Conservation (phyloP, 257 asterid genomes). For the Cruciata laevipes region DNA sequence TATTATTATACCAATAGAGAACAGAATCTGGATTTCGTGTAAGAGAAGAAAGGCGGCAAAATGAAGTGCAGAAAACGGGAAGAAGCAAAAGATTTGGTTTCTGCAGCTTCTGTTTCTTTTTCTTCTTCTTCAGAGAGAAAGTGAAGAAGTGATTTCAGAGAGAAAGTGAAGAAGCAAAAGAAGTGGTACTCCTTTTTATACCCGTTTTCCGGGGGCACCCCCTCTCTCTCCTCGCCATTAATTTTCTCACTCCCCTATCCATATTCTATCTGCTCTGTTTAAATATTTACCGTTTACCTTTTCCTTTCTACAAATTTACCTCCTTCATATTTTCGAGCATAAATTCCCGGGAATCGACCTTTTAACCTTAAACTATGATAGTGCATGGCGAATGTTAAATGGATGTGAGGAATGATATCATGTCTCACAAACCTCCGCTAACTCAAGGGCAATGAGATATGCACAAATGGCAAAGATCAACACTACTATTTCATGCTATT, state of each 20-base stretch:
- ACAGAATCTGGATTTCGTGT: conserved; percentile 38
- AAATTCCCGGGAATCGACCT: no score
- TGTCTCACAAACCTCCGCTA: no score
- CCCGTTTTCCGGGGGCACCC: conserved; percentile 24
- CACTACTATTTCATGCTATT: no score
- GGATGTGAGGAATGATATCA: no score
- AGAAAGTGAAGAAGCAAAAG: conserved; percentile 12
- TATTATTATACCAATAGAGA: no score
- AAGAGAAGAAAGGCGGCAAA: conserved; percentile 20
- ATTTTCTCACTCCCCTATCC: not conserved
- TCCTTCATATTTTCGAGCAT: no score
- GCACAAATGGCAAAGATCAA: no score
- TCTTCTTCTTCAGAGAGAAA: conserved; percentile 1
- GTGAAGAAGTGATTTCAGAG: conserved; percentile 3
- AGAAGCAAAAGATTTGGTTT: not conserved
- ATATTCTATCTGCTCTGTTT: not conserved
- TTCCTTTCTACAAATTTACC: no score
- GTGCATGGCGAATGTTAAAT: no score
- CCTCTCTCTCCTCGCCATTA: not conserved
- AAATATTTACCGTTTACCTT: not conserved
- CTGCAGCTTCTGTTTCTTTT: no score
- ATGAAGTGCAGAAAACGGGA: not conserved
- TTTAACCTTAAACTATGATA: no score
- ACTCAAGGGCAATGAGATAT: no score
- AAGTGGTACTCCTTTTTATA: conserved; percentile 33